These are phyloP conservation scores for Onygenales sp. DNA, from an alignment of 2,329 filamentous ascomycete species.

Conservation along the genomic window DNA sequence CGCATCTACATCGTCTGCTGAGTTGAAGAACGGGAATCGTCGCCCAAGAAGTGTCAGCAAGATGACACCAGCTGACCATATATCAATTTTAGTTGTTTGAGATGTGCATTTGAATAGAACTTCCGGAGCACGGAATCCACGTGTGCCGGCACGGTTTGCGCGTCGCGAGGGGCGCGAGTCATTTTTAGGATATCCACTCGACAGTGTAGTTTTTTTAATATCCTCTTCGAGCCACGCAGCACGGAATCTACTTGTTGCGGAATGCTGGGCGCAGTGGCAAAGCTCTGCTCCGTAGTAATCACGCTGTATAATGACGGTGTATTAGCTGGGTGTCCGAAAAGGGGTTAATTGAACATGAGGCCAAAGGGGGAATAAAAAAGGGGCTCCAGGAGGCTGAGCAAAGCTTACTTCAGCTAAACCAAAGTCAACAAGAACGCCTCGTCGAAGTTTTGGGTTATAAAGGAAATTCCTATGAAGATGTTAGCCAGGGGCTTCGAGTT, in stretches of 20 bases:
- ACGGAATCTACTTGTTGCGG: conserved; percentile 1
- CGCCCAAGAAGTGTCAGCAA: conserved; percentile 86
- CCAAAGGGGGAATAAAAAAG: neutral
- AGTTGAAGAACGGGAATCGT: conserved; percentile 97
- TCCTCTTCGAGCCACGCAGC: conserved; percentile 48
- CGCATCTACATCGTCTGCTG: conserved; percentile 93
- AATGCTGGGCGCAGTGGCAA: conserved; percentile 6
- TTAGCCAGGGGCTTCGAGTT: neutral
- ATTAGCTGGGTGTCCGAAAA: neutral
- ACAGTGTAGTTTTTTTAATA: conserved; percentile 49
- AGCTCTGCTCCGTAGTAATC: conserved; percentile 28
- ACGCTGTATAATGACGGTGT: conserved; percentile 27
- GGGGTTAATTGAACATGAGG: too few species aligned
- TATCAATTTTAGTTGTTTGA: conserved; percentile 87
- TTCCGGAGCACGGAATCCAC: conserved; percentile 92
- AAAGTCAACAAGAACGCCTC: conserved; percentile 95
- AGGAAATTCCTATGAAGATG: conserved; percentile 61
- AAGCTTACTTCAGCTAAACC: conserved; percentile 68
- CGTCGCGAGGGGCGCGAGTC: conserved; percentile 80
- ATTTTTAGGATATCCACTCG: conserved; percentile 72
- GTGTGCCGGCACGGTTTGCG: conserved; percentile 87
- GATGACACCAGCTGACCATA: conserved; percentile 97
- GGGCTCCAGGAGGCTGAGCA: too few species aligned
- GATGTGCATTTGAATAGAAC: conserved; percentile 95
- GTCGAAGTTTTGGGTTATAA: conserved; percentile 66